Evolutionary conservation across 140 eudicot species (phyloP).

Genomic region (Flaveria floridana): DNA sequence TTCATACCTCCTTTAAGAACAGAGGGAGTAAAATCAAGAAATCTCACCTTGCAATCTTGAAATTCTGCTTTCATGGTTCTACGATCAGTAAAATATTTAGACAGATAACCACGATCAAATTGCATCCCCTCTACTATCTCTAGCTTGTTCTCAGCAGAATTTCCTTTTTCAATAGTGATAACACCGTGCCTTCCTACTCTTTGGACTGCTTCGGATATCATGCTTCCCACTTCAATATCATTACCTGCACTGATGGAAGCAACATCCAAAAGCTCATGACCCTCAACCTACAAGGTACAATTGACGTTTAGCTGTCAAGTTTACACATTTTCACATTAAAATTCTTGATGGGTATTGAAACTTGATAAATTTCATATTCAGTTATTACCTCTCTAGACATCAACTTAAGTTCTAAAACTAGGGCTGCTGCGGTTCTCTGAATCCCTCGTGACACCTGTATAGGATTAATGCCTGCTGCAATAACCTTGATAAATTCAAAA

Average conservation of each 20-base stretch:
- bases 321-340: slow-evolving; percentile 33
- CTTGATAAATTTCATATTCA: background rate
- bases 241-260: slow-evolving; percentile 94
- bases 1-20: background rate
- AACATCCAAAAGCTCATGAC: slow-evolving; percentile 80
- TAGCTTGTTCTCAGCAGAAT: slow-evolving; percentile 45
- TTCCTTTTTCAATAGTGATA: slow-evolving; percentile 73
- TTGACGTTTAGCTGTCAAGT: slow-evolving; percentile 23
- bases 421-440: slow-evolving; percentile 72
- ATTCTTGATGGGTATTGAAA: slow-evolving; percentile 12
- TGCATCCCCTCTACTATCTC: slow-evolving; percentile 80
- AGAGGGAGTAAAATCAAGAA: slow-evolving; percentile 1
- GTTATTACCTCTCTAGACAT: slow-evolving; percentile 78
- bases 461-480: slow-evolving; percentile 81
- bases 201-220: slow-evolving; percentile 72
- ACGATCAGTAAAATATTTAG: slow-evolving; percentile 79
- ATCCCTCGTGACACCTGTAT: slow-evolving; percentile 80
- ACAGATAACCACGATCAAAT: slow-evolving; percentile 84
- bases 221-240: slow-evolving; percentile 63
- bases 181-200: slow-evolving; percentile 74
- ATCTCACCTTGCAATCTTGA: slow-evolving; percentile 76
- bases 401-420: slow-evolving; percentile 68
- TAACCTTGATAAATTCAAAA: slow-evolving; percentile 47
- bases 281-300: slow-evolving; percentile 64
- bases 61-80: slow-evolving; percentile 57